Base-by-base conservation (phyloP, 108 stramenopile species). In the Conticribra guillardii region DNA sequence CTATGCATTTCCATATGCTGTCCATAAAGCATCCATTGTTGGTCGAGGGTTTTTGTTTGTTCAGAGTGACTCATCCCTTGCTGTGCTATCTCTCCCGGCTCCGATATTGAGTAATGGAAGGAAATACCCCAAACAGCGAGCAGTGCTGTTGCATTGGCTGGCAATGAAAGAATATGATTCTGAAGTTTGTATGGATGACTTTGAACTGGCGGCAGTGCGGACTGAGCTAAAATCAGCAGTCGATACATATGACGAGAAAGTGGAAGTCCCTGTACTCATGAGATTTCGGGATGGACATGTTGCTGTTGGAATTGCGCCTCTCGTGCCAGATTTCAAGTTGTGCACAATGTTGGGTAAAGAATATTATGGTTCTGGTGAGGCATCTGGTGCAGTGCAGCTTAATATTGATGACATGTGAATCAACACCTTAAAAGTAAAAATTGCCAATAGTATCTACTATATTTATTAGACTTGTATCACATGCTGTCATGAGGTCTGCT, bases 171-270 rank as follows among this genome's bases (percentile, higher is more conserved):
- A 94, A 64, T 94, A 75, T 50, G 90, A 90, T 58, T 60, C 83
- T 26, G 93, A 94, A 63, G 86, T 94, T 0, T 91, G 90, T 59
- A 79, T 82, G 53, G 90, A 94, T 65, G 93, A 94, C 65, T 94
- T 94, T 84, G 93, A 94, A 80, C 62, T 94, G 65, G 82, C 88
- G 3, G 44, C 61, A 14, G 83, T 85, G 47, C 72, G 89, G 48
- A 81, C 51, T 1, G 71, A 85, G 22, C 69, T 94, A 22, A 80
- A 85, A 54, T 62, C 80, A 21, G 69, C 73, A 5, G 84, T 91
- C 14, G 81, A 89, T 14, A 55, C 73, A 1, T 91, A 94, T 80
- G 84, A 94, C 48, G 79, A 83, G 4, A 62, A 83, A 64, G 77
- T 80, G 16, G 83, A 89, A 62, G 64, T 91, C 0, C 89, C 89